Evolutionary conservation across 352 stramenopile species (phyloP).

Genomic region (Pythium coloratum): DNA sequence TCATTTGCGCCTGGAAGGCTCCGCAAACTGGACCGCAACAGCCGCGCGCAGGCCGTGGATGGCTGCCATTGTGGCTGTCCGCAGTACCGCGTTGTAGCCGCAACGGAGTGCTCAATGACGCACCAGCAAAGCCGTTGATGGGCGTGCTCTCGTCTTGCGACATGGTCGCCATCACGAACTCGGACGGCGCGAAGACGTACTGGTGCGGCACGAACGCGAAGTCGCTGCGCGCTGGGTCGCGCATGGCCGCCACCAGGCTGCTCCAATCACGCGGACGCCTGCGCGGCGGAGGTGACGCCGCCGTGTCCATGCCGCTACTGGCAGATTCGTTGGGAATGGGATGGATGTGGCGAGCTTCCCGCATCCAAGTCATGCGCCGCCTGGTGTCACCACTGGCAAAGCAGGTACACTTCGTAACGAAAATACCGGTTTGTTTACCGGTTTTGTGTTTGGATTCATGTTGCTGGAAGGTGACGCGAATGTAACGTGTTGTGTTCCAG

Average conservation of each 20-base stretch:
- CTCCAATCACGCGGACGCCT: conserved; percentile 41
- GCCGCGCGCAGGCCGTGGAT: not conserved
- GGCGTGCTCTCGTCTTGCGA: conserved; percentile 66
- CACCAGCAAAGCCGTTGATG: conserved; percentile 35
- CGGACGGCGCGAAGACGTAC: conserved; percentile 57
- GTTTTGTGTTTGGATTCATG: not conserved
- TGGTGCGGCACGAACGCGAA: conserved; percentile 84
- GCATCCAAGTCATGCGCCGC: not conserved
- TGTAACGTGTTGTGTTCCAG: conserved; percentile 25
- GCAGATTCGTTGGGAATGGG: conserved; percentile 4
- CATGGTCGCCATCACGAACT: conserved; percentile 26
- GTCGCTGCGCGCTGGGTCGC: conserved; percentile 67
- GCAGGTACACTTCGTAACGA: conserved; percentile 10
- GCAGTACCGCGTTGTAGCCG: conserved; percentile 1
- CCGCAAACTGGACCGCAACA: not conserved
- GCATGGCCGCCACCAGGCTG: conserved; percentile 62
- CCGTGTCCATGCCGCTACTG: not conserved
- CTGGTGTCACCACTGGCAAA: not conserved
- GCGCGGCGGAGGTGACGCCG: not conserved
- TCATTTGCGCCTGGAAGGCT: conserved; percentile 29
- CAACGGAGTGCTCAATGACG: conserved; percentile 10
- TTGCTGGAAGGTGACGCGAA: conserved; percentile 24
- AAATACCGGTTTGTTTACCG: conserved; percentile 15
- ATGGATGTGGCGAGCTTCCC: conserved; percentile 14
- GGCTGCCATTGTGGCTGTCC: not conserved